Conservation (phyloP, 495 filamentous ascomycete species). For the Aspergillus nidulans region DNA sequence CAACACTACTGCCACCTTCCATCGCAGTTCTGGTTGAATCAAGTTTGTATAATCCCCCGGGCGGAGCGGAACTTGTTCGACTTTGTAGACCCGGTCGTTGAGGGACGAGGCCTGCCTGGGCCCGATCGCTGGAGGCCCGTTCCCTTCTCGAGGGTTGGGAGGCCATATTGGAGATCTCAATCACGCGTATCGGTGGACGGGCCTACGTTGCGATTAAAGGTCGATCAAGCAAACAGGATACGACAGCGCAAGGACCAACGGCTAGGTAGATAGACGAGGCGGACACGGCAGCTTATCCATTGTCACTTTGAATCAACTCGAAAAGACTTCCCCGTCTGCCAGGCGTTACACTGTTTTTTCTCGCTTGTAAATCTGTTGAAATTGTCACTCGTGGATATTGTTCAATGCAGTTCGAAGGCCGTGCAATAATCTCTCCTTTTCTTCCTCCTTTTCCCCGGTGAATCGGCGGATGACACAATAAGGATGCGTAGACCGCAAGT, state of each 20-base stretch:
- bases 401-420: not conserved
- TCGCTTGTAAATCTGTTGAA: not conserved
- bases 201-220: constrained; percentile 10
- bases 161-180: constrained; percentile 16
- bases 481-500: not conserved
- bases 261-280: constrained; percentile 30
- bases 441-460: not conserved
- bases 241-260: constrained; percentile 22
- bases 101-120: constrained; percentile 24
- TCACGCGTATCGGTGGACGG: constrained; percentile 8
- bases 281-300: constrained; percentile 37
- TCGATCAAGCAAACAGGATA: constrained; percentile 21
- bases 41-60: constrained; percentile 26
- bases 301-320: constrained; percentile 19
- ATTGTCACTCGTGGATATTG: constrained; percentile 1
- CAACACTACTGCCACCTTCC: constrained; percentile 20
- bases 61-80: constrained; percentile 35
- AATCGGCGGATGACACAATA: not conserved
- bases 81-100: constrained; percentile 29
- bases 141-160: constrained; percentile 24
- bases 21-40: constrained; percentile 20
- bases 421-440: not conserved
- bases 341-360: not conserved
- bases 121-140: constrained; percentile 32
- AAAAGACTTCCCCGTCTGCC: not conserved